Percentiles rank a stretch among this genome's conserved stretches.
These are phyloP conservation scores for Fusarium guadeloupense DNA, from an alignment of 2,329 filamentous ascomycete species.

Conservation along the genomic window DNA sequence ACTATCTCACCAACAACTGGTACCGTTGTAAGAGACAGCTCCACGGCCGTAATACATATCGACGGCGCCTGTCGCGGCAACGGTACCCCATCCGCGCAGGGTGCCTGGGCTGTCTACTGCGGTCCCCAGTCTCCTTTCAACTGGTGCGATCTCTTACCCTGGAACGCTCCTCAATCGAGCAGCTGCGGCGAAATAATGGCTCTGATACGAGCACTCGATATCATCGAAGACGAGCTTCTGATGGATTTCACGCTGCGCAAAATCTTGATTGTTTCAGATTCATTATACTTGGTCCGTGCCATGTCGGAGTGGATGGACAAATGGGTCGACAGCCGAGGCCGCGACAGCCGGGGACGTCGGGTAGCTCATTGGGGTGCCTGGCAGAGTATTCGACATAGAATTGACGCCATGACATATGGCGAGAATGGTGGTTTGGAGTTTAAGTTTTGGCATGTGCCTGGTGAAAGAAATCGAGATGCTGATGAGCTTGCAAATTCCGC, in stretches of 20 bases:
- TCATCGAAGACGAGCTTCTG: neutral
- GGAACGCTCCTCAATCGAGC: conserved; percentile 71
- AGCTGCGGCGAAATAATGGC: conserved; percentile 73
- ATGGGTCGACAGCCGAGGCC: neutral
- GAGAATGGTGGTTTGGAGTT: neutral
- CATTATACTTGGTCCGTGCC: neutral
- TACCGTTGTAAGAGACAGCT: neutral
- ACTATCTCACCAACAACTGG: neutral
- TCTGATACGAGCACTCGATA: conserved; percentile 68
- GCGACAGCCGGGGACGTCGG: neutral
- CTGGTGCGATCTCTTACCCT: conserved; percentile 64
- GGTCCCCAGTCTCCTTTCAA: conserved; percentile 39
- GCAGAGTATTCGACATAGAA: neutral
- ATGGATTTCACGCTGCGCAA: neutral
- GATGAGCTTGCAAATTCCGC: neutral
- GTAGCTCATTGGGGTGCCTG: neutral
- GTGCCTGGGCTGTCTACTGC: conserved; percentile 40
- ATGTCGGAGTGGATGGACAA: neutral
- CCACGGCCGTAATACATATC: conserved; percentile 35
- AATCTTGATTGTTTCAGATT: neutral
- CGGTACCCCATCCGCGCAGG: conserved; percentile 32
- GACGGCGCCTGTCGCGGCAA: conserved; percentile 38
- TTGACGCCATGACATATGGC: neutral
- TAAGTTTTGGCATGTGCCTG: conserved; percentile 1
- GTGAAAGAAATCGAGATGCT: neutral